Evolutionary conservation across 768 basidiomycete species (phyloP).

Genomic region (Leccinum subgranulosum): DNA sequence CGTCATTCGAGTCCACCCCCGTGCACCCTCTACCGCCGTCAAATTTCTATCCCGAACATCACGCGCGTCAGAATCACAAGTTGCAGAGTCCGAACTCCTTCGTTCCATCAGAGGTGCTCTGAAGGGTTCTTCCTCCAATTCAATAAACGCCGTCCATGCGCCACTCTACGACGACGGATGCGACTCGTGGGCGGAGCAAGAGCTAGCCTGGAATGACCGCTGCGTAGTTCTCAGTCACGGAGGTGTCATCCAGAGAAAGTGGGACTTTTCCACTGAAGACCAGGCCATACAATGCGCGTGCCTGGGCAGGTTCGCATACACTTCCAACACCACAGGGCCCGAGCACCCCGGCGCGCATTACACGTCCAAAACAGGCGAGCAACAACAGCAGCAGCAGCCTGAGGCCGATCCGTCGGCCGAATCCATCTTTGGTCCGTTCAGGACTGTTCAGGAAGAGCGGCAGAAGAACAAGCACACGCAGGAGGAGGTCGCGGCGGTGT

Average conservation of each 20-base stretch:
- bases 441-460: constrained; percentile 39
- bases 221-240: constrained; percentile 64
- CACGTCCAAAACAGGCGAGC: constrained; percentile 19
- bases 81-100: constrained; percentile 42
- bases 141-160: constrained; percentile 40
- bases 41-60: constrained; percentile 37
- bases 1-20: constrained; percentile 40
- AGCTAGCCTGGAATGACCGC: constrained; percentile 67
- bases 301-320: constrained; percentile 67
- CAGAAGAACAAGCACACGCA: constrained; percentile 34
- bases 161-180: constrained; percentile 38
- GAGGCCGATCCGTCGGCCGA: constrained; percentile 14
- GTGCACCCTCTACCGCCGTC: constrained; percentile 42
- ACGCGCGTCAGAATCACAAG: neutral
- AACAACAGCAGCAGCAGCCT: neutral
- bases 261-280: constrained; percentile 69
- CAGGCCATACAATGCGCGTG: constrained; percentile 80
- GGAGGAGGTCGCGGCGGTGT: constrained; percentile 55
- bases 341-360: constrained; percentile 29
- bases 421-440: constrained; percentile 42
- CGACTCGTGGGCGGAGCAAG: constrained; percentile 51
- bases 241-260: constrained; percentile 66
- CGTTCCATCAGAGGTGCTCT: constrained; percentile 58
- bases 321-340: constrained; percentile 24
- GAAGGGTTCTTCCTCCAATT: constrained; percentile 48